phyloP scores from a whole-genome alignment of 768 basidiomycete species.

The Neoboletus brunneissimus region DNA sequence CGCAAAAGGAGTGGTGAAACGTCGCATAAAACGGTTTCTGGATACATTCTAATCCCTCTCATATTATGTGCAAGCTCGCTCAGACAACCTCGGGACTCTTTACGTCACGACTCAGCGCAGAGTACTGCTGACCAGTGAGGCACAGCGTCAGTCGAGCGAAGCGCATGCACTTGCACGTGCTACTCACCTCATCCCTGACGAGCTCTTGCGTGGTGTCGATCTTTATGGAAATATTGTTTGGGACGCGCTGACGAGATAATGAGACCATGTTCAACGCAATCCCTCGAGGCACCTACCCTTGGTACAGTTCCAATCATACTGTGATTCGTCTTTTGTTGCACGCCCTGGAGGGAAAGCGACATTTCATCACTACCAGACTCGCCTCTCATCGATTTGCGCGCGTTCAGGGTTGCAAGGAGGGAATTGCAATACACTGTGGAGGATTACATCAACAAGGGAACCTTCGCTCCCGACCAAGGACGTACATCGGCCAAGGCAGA shows the following conservation, averaged over 20 bases:
- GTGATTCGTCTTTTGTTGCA: conserved; percentile 22
- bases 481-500: conserved; percentile 60
- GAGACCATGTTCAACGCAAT: neutral
- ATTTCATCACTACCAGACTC: conserved; percentile 24
- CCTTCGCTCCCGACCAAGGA: neutral
- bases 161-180: neutral
- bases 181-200: conserved; percentile 40
- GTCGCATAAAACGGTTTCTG: neutral
- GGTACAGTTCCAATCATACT: conserved; percentile 11
- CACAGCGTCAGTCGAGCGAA: neutral
- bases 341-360: conserved; percentile 33
- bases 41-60: conserved; percentile 3
- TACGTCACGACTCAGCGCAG: conserved; percentile 13
- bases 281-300: conserved; percentile 3
- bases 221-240: no score
- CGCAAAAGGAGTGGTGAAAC: conserved; percentile 2
- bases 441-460: neutral
- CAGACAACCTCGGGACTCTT: conserved; percentile 25
- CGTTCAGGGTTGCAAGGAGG: conserved; percentile 59
- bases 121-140: conserved; percentile 15
- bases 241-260: conserved; percentile 19
- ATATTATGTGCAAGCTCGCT: neutral
- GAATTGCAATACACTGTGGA: conserved; percentile 57
- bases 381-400: conserved; percentile 47
- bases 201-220: conserved; percentile 60